Conservation (phyloP, 1,139 yeast genomes). For the Nakaseomyces sp. region DNA sequence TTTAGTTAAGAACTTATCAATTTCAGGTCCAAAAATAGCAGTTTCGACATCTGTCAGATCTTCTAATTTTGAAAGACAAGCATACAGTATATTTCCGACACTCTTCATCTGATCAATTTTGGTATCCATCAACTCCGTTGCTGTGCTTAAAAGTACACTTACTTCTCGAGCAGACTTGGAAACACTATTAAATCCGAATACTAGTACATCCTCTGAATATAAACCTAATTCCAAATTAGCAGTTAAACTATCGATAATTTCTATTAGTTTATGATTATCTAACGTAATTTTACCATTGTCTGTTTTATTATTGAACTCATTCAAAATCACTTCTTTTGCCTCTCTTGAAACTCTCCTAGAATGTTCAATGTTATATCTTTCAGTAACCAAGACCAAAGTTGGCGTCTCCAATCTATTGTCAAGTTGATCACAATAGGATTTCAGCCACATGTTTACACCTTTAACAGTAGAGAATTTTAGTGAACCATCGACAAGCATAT, state of each 20-base stretch:
- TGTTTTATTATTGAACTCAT: background rate
- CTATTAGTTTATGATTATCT: background rate
- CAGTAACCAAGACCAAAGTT: background rate
- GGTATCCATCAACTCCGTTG: background rate
- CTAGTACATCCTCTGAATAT: constrained; percentile 14
- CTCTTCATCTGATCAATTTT: constrained; percentile 4
- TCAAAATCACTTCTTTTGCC: background rate
- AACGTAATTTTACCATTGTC: constrained; percentile 7
- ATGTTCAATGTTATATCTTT: background rate
- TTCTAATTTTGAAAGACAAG: background rate
- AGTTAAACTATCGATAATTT: constrained; percentile 11
- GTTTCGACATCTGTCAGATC: background rate
- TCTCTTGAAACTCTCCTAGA: background rate
- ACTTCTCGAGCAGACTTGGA: background rate
- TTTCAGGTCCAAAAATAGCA: background rate
- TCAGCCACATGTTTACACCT: constrained; percentile 15
- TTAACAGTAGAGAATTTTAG: constrained; percentile 14
- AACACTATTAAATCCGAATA: background rate
- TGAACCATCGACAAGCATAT: constrained; percentile 12
- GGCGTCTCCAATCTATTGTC: background rate
- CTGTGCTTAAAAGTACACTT: background rate
- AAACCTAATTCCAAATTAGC: constrained; percentile 9
- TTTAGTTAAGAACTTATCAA: background rate
- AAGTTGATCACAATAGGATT: background rate
- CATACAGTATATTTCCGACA: background rate